Percentiles rank a stretch among this genome's conserved stretches.
phyloP scores from a whole-genome alignment of 352 stramenopile species.

The Globisporangium irregulare region DNA sequence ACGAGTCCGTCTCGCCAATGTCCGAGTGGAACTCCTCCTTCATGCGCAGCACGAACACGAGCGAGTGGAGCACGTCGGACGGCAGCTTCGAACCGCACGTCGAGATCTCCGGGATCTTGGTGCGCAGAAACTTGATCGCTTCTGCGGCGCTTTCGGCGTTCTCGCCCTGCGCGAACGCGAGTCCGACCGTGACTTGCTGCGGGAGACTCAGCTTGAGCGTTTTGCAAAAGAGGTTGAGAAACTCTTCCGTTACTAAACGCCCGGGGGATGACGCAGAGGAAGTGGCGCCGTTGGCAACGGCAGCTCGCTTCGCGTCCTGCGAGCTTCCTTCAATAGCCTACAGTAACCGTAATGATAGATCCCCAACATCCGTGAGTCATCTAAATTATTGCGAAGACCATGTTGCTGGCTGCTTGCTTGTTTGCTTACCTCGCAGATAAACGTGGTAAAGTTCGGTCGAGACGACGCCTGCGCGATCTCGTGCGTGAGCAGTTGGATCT shows the following conservation, averaged over 20 bases:
- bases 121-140: slow-evolving; percentile 73
- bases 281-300: slow-evolving; percentile 15
- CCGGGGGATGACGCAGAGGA: slow-evolving; percentile 11
- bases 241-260: slow-evolving; percentile 73
- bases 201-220: slow-evolving; percentile 83
- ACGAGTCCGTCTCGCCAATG: slow-evolving; percentile 79
- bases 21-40: slow-evolving; percentile 75
- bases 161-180: slow-evolving; percentile 80
- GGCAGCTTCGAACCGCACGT: slow-evolving; percentile 79
- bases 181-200: slow-evolving; percentile 80
- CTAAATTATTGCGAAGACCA: too few relatives aligned
- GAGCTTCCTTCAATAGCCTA: slow-evolving; percentile 70
- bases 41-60: slow-evolving; percentile 80
- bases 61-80: slow-evolving; percentile 75
- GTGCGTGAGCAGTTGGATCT: slow-evolving; percentile 88
- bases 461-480: slow-evolving; percentile 88
- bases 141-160: slow-evolving; percentile 50
- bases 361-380: neutral
- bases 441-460: slow-evolving; percentile 88
- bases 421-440: slow-evolving; percentile 72
- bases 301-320: slow-evolving; percentile 29
- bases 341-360: neutral
- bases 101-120: slow-evolving; percentile 85
- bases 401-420: neutral
- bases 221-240: slow-evolving; percentile 71